A percentile compares a stretch with the other conserved stretches of the same genome.
Evolutionary conservation across 768 basidiomycete species (phyloP).

Genomic region (Krasilnikovozyma curviuscula): DNA sequence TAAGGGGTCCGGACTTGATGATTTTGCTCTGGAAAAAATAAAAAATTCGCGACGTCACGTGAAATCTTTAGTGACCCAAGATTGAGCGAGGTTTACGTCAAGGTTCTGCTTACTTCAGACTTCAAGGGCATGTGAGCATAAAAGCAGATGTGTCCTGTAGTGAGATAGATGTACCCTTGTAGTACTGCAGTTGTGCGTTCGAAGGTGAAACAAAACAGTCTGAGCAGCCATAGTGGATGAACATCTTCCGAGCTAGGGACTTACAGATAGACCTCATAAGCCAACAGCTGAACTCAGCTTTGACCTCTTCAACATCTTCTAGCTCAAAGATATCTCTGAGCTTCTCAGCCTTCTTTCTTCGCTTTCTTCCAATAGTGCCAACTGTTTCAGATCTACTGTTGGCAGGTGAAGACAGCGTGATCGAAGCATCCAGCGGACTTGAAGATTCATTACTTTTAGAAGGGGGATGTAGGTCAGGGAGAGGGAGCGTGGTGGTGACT

Average conservation of each 20-base stretch:
- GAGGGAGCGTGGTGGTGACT: too few relatives aligned
- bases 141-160: conserved; percentile 83
- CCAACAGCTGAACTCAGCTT: conserved; percentile 85
- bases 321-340: conserved; percentile 73
- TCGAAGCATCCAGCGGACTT: too few relatives aligned
- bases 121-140: conserved; percentile 75
- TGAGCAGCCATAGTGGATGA: background rate
- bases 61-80: too few relatives aligned
- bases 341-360: conserved; percentile 49
- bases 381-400: background rate
- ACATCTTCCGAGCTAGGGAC: conserved; percentile 28
- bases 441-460: too few relatives aligned
- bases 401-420: background rate
- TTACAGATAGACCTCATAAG: conserved; percentile 67
- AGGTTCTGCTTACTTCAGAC: conserved; percentile 45
- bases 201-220: background rate
- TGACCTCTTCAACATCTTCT: conserved; percentile 60
- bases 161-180: conserved; percentile 94
- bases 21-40: conserved; percentile 50
- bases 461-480: too few relatives aligned
- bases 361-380: conserved; percentile 1
- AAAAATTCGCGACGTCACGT: background rate
- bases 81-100: background rate
- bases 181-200: conserved; percentile 39
- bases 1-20: conserved; percentile 74